phyloP scores from a whole-genome alignment of 2,329 filamentous ascomycete genomes.

The Teratosphaeria viscida region DNA sequence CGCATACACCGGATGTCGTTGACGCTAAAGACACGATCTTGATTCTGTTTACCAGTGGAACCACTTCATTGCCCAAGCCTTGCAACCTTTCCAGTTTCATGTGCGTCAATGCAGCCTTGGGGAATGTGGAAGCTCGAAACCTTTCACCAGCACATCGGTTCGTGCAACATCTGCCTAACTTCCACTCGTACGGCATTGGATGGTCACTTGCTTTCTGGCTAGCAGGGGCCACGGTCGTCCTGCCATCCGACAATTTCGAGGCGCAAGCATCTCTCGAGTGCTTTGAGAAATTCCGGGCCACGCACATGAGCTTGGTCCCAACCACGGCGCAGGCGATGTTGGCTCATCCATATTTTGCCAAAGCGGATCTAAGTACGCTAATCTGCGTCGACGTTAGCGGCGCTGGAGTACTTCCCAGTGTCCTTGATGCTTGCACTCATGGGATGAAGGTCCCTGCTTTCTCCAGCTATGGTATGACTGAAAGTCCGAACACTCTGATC shows the following conservation, averaged over 20 bases:
- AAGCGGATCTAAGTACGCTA: conserved; percentile 20
- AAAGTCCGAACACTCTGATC: conserved; percentile 34
- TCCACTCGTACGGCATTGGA: conserved; percentile 23
- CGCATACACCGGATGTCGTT: conserved; percentile 21
- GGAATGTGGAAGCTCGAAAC: conserved; percentile 18
- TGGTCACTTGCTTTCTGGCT: conserved; percentile 23
- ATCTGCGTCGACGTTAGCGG: conserved; percentile 24
- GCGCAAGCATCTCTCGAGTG: conserved; percentile 24
- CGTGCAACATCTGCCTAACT: conserved; percentile 22
- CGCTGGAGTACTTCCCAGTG: conserved; percentile 27
- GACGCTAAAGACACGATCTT: conserved; percentile 25
- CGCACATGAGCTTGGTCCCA: conserved; percentile 25
- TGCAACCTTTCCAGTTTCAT: conserved; percentile 31
- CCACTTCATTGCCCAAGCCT: conserved; percentile 39
- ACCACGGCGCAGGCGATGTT: conserved; percentile 25
- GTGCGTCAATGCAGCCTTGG: conserved; percentile 29
- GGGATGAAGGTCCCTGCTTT: conserved; percentile 20
- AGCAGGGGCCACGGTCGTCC: conserved; percentile 18
- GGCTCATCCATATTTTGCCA: conserved; percentile 20
- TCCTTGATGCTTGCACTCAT: conserved; percentile 19
- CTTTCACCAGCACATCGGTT: conserved; percentile 19
- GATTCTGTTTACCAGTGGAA: conserved; percentile 42
- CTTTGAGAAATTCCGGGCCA: conserved; percentile 23
- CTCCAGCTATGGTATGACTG: conserved; percentile 37
- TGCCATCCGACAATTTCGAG: conserved; percentile 23